Evolutionary conservation across 2,329 filamentous ascomycete species (phyloP), one percentile per base, ranked within the genome.

Genomic region (Colletotrichum sp.): DNA sequence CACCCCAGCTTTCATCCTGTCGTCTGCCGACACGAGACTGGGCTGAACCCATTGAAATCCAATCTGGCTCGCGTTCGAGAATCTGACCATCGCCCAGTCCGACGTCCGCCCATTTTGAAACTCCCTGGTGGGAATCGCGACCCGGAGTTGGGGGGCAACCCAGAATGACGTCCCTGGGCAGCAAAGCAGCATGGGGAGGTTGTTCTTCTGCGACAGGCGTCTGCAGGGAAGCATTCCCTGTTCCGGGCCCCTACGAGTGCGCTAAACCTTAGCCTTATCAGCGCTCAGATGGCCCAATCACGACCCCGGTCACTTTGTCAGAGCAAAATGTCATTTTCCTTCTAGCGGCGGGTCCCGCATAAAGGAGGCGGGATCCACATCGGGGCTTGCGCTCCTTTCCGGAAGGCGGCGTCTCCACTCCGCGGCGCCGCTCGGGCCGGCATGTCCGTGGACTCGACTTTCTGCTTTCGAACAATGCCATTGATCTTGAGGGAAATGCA

Each of bases 191-290:
- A 61, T 61, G 58, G 43, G 28, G 38, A 61, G 52, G 60, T 26
- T 43, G 38, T 61, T 52, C 58, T 15, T 55, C 24, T 48, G 58
- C n/a, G 69, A 62, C 61, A 74, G 36, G 48, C 60, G 16, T 34
- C 43, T 16, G 66, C 24, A 43, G 52, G 28, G 13, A 16, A 30
- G 24, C 32, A 62, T 34, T 36, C 70, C 73, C 70, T 75, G 73
- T 69, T 75, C 70, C 64, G 43, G 64, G 70, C 43, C 56, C 30
- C 24, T 43, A 58, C 24, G 13, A 58, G 43, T 43, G 64, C 64
- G 48, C 74, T 71, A 76, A 71, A 56, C 60, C 61, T 75, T 76
- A 76, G 74, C 74, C 74, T 76, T 76, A 76, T 76, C 74, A 76
- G 71, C 34, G 66, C 10, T 13, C 15, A 36, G 30, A 76, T 43